These are phyloP conservation scores for Phytophthora litchii DNA, from an alignment of 352 stramenopile species.

Conservation along the genomic window DNA sequence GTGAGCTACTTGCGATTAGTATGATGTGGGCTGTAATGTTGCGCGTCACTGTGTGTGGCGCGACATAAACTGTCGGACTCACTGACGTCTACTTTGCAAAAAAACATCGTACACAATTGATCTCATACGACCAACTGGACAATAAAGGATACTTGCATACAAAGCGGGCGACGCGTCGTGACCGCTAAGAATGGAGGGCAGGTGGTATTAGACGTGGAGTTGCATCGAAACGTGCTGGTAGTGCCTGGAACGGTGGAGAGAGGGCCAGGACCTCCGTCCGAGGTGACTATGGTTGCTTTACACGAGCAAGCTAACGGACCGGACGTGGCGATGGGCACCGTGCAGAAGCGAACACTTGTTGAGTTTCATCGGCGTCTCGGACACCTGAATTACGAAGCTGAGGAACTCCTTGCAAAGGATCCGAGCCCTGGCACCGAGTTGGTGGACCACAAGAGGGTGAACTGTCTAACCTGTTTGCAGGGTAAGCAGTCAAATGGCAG, in stretches of 20 bases:
- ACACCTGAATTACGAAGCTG: not conserved
- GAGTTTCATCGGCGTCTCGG: not conserved
- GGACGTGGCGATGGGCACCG: not conserved
- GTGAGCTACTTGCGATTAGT: not conserved
- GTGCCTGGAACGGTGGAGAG: not conserved
- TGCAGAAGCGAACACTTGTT: not conserved
- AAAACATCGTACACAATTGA: not conserved
- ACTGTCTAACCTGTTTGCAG: not conserved
- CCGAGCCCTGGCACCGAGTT: not conserved
- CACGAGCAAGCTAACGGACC: not conserved
- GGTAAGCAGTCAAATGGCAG: not conserved
- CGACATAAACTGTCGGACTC: not conserved
- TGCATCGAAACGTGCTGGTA: not conserved
- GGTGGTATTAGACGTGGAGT: not conserved
- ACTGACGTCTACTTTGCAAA: not conserved
- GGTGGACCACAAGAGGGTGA: not conserved
- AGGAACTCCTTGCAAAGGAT: not conserved
- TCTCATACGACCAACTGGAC: not conserved
- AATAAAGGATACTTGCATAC: not conserved
- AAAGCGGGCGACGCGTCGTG: not conserved
- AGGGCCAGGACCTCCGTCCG: not conserved
- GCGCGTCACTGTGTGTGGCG: not conserved
- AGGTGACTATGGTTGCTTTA: not conserved
- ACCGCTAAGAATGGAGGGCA: not conserved
- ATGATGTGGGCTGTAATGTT: not conserved